Evolutionary conservation across 2,329 filamentous ascomycete species (phyloP), one percentile per base, ranked within the genome.

Genomic region (Camillea tinctor): DNA sequence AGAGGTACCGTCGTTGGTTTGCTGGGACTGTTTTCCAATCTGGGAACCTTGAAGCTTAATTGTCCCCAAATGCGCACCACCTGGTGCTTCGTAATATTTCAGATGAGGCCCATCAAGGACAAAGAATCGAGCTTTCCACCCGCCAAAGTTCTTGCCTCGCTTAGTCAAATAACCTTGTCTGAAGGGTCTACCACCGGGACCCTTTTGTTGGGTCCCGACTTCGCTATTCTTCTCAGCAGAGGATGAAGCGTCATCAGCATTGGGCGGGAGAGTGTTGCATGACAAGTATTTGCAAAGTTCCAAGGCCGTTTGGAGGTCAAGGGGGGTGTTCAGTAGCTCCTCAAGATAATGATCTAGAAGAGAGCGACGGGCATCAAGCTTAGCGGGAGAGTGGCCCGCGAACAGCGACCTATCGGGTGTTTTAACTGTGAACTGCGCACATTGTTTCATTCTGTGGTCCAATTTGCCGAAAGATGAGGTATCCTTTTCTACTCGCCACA

Each of bases 401-500:
- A 99, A 99, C 4, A 99, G 80, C 3, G 87, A 88, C 64, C 91
- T 86, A 64, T 99, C 95, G 0, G 95, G 95, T 2, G 93, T 85
- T 72, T 81, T 92, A 11, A 88, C 90, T 11, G 84, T 85, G 69
- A 96, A 93, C 5, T 82, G 78, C n/a, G 85, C 78, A 52, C 88
- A 85, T 58, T 90, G 86, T 73, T 91, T 93, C 63, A 99, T 77
- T 60, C 91, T 87, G 58, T 91, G 84, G 72, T 98, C 94, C 40
- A 99, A 81, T 65, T 89, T 88, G n/a, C 87, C 84, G 24, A 99
- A 80, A 24, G 94, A 92, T 15, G 85, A 79, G 3, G 91, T 90
- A 62, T 96, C 92, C 75, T 99, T 99, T 76, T 99, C 95, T 6
- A 97, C 87, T 26, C 94, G 88, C 94, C 95, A 98, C 11, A 99